These are phyloP conservation scores for Trypanosoma cruzi DNA, from an alignment of 208 protist species.

Conservation along the genomic window DNA sequence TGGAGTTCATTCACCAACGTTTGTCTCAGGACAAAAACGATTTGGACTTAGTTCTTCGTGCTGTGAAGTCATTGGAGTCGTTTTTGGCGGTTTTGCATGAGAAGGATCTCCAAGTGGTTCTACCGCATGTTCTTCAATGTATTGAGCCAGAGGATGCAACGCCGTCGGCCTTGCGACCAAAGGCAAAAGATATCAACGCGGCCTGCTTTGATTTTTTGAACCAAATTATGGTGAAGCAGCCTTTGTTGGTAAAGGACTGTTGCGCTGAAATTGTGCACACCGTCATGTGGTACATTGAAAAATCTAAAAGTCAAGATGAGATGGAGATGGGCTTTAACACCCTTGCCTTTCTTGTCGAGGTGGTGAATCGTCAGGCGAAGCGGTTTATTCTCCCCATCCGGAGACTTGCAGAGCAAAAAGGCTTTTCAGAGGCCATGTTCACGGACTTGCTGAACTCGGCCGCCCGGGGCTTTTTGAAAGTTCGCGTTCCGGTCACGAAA, in stretches of 20 bases:
- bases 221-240: conserved; percentile 79
- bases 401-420: conserved; percentile 64
- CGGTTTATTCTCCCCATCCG: conserved; percentile 83
- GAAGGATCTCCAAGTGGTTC: conserved; percentile 82
- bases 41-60: conserved; percentile 71
- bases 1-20: conserved; percentile 92
- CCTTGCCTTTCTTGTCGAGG: conserved; percentile 70
- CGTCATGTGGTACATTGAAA: conserved; percentile 89
- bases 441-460: conserved; percentile 60
- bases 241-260: conserved; percentile 76
- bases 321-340: conserved; percentile 83
- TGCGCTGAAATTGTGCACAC: conserved; percentile 88
- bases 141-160: conserved; percentile 78
- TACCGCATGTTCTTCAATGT: conserved; percentile 89
- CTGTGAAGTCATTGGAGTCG: conserved; percentile 87
- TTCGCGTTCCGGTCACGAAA: conserved; percentile 33
- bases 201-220: conserved; percentile 90
- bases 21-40: conserved; percentile 88
- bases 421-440: conserved; percentile 69
- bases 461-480: conserved; percentile 45
- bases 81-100: conserved; percentile 87
- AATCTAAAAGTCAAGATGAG: conserved; percentile 71
- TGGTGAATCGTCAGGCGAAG: conserved; percentile 65
- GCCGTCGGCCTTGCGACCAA: conserved; percentile 28
- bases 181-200: conserved; percentile 83